Evolutionary conservation across 2,329 filamentous ascomycete genomes (phyloP).

Genomic region (Aaosphaeria pasadenensis): DNA sequence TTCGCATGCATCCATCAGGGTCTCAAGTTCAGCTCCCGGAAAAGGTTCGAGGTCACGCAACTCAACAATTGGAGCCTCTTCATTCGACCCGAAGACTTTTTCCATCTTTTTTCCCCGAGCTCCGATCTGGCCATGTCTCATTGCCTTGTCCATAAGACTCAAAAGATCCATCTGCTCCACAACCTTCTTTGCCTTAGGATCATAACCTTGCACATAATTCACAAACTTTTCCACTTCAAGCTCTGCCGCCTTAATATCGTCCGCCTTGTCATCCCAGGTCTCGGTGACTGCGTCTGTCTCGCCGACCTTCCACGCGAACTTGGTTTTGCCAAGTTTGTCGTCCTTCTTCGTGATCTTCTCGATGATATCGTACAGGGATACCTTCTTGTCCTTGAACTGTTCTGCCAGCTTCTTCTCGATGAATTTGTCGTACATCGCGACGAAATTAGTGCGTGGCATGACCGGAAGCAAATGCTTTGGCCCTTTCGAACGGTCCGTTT

Average conservation of each 20-base stretch:
- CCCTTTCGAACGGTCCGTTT: conserved; percentile 4
- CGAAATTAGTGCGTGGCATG: conserved; percentile 11
- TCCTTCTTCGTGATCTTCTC: conserved; percentile 4
- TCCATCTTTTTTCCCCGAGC: conserved; percentile 8
- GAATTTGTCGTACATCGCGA: conserved; percentile 8
- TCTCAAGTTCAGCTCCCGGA: not conserved
- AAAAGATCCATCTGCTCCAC: conserved; percentile 6
- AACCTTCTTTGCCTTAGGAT: conserved; percentile 5
- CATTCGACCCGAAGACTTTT: not conserved
- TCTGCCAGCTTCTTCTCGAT: conserved; percentile 8
- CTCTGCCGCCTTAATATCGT: conserved; percentile 4
- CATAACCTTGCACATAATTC: conserved; percentile 7
- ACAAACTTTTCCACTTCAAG: conserved; percentile 9
- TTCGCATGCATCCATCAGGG: not conserved
- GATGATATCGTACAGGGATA: conserved; percentile 7
- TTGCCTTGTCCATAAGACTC: conserved; percentile 11
- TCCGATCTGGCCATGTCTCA: conserved; percentile 8
- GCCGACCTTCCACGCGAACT: not conserved
- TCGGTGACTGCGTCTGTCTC: not conserved
- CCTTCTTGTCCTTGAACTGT: conserved; percentile 4
- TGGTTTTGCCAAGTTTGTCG: conserved; percentile 2
- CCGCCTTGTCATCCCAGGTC: conserved; percentile 5
- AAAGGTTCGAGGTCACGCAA: not conserved
- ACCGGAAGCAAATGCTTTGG: conserved; percentile 9
- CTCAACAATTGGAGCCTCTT: not conserved